phyloP scores from a whole-genome alignment of 2,329 filamentous ascomycete species.

The Ophiostoma australiae region DNA sequence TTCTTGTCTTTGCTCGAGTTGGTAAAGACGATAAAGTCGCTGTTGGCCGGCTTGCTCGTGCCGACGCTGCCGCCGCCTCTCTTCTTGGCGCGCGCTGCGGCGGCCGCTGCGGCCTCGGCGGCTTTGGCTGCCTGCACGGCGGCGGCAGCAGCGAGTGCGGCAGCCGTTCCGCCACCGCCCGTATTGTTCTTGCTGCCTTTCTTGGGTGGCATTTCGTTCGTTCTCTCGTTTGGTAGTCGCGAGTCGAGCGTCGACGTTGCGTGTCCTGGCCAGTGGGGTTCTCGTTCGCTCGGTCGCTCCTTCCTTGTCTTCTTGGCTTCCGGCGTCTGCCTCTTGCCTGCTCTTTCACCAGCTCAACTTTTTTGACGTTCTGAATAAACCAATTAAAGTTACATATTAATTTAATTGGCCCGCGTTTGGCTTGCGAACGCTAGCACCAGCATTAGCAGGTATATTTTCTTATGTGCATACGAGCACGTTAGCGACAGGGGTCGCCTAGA shows the following conservation, averaged over 20 bases:
- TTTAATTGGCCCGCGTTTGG: conserved; percentile 1
- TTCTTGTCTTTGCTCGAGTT: conserved; percentile 51
- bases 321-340: neutral
- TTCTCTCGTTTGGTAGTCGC: neutral
- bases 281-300: neutral
- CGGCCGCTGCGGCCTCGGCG: neutral
- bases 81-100: conserved; percentile 25
- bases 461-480: neutral
- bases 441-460: too few relatives aligned
- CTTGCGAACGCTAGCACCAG: neutral
- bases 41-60: conserved; percentile 39
- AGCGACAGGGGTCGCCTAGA: neutral
- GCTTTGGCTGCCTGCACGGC: conserved; percentile 21
- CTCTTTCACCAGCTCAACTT: neutral
- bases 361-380: conserved; percentile 6
- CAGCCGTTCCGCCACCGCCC: conserved; percentile 16
- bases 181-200: conserved; percentile 22
- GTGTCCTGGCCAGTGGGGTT: neutral
- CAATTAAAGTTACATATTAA: neutral
- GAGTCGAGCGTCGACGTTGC: too few relatives aligned
- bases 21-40: conserved; percentile 53
- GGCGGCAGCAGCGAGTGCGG: conserved; percentile 17
- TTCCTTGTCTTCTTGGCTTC: neutral
- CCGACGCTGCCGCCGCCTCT: conserved; percentile 15
- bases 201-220: conserved; percentile 23